These are phyloP conservation scores for Mallotus nudiflorus DNA, from an alignment of 345 rosid species.

Conservation along the genomic window DNA sequence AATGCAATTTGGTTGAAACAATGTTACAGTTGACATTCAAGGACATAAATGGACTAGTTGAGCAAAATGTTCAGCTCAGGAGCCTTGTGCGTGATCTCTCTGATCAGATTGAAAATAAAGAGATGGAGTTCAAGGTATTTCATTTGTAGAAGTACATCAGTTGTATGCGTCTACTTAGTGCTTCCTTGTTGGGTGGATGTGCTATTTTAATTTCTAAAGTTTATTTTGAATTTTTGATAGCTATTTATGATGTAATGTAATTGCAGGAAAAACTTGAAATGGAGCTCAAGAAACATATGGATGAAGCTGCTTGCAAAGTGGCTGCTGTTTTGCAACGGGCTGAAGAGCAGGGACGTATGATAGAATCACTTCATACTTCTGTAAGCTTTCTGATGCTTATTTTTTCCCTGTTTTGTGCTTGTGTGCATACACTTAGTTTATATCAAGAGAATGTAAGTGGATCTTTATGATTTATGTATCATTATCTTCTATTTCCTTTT, in stretches of 20 bases:
- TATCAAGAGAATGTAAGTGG: background rate
- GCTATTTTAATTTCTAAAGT: background rate
- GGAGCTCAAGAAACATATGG: conserved; percentile 65
- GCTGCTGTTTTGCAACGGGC: conserved; percentile 77
- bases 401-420: background rate
- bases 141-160: background rate
- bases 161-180: conserved; percentile 1
- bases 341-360: conserved; percentile 90
- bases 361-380: conserved; percentile 86
- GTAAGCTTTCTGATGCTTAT: conserved; percentile 40
- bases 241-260: conserved; percentile 2
- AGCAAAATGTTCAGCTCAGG: conserved; percentile 92
- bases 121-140: conserved; percentile 87
- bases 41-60: conserved; percentile 93
- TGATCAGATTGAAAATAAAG: conserved; percentile 67
- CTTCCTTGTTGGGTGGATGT: conserved; percentile 13
- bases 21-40: conserved; percentile 72
- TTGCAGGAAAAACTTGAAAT: conserved; percentile 67
- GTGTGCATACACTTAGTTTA: background rate
- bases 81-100: conserved; percentile 82
- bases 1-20: conserved; percentile 26
- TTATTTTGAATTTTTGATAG: conserved; percentile 8
- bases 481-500: background rate
- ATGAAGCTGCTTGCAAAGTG: conserved; percentile 85
- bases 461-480: background rate